phyloP scores from a whole-genome alignment of 2,329 filamentous ascomycete species.

The Triangularia verruculosa region DNA sequence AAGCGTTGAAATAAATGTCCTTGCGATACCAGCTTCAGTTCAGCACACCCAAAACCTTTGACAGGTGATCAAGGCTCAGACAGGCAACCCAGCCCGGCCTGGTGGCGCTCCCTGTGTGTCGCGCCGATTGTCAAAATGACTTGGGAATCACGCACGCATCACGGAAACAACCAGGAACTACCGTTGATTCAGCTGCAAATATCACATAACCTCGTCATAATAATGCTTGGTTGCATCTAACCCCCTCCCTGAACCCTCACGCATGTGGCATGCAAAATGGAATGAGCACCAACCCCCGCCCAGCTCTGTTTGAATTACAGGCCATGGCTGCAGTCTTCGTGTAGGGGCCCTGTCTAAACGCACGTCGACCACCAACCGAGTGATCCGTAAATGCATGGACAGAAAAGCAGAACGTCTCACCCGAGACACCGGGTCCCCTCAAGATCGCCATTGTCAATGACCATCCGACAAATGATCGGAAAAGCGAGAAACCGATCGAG shows the following conservation, averaged over 20 bases:
- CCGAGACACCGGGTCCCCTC: background rate
- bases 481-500: background rate
- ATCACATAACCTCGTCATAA: background rate
- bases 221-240: background rate
- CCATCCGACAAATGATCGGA: background rate
- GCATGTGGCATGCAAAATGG: background rate
- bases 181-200: background rate
- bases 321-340: background rate
- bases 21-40: background rate
- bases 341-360: background rate
- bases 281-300: background rate
- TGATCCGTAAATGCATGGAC: background rate
- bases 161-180: background rate
- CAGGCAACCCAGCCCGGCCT: background rate
- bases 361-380: background rate
- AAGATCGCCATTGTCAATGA: background rate
- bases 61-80: background rate
- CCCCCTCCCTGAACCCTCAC: background rate
- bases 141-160: too few relatives aligned
- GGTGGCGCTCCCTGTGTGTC: background rate
- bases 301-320: background rate
- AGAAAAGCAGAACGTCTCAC: background rate
- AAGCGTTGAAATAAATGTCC: background rate
- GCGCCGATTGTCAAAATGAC: background rate
- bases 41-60: background rate